Base-by-base conservation (phyloP, 2,329 filamentous ascomycete species). In the Pseudofabraea citricarpa region DNA sequence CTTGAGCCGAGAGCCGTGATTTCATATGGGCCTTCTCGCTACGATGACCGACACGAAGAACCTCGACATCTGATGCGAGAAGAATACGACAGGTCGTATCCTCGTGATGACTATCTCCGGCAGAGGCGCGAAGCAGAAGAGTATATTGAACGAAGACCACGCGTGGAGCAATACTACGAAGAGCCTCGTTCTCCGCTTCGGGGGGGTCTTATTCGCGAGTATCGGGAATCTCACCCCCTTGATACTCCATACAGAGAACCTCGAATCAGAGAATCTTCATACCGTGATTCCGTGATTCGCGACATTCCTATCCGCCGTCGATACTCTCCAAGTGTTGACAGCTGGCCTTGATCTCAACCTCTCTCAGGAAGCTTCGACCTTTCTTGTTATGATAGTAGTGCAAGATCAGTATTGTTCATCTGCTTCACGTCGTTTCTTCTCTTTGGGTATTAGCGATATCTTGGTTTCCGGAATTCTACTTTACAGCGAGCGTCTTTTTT, bases 91-190 rank as follows among this genome's bases (percentile, higher is more conserved):
- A 10, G 29, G 18, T n/a, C n/a, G n/a, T n/a, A n/a, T n/a, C n/a
- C n/a, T n/a, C n/a, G n/a, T n/a, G n/a, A n/a, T n/a, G n/a, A n/a
- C 20, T 22, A 38, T 32, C 29, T 13, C 18, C n/a, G n/a, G n/a
- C 29, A 16, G 7, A 16, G 18, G 18, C 47, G 43, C 24, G 44
- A 47, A 6, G 51, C 46, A 21, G 50, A 54, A 32, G 50, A 54
- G 2, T 55, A 55, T 26, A 54, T 56, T n/a, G 48, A 48, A 6
- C 29, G 29, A 32, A 13, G 29, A 32, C 29, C 29, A 8, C n/a
- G 29, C 7, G 29, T 13, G 18, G 29, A 16, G 13, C n/a, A 32
- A 32, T 15, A 16, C 29, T 32, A 32, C 13, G n/a, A 32, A 15
- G 29, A n/a, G n/a, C n/a, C n/a, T n/a, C n/a, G n/a, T n/a, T n/a